phyloP scores from a whole-genome alignment of 306 rosid species.

The Heteromeles arbutifolia region DNA sequence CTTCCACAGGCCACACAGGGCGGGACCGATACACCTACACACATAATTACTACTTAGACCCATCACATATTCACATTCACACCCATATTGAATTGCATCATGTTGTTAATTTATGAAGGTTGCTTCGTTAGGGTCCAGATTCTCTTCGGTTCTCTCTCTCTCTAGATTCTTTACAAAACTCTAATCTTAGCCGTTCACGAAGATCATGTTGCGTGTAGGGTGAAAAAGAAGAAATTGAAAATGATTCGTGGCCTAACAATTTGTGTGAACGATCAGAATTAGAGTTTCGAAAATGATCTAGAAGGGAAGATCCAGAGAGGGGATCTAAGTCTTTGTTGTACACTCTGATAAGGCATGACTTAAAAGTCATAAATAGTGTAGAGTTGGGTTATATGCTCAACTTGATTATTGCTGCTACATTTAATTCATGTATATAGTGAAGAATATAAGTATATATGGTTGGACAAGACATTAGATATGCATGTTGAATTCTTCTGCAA shows the following conservation, averaged over 20 bases:
- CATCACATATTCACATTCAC: not conserved
- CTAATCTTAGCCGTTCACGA: not conserved
- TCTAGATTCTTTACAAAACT: not conserved
- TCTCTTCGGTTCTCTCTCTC: not conserved
- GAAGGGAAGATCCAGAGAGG: not conserved
- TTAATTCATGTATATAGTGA: not conserved
- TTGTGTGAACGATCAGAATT: not conserved
- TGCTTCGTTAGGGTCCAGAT: not conserved
- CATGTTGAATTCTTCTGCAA: not conserved
- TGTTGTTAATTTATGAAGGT: not conserved
- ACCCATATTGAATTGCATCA: not conserved
- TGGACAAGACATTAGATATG: not conserved
- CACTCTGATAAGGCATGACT: not conserved
- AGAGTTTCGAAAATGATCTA: too few species aligned
- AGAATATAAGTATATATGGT: not conserved
- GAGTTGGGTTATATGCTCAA: not conserved
- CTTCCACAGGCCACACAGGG: not conserved
- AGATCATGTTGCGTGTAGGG: not conserved
- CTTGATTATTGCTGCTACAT: not conserved
- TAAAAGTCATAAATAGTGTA: not conserved
- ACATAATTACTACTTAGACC: not conserved
- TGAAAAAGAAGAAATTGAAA: not conserved
- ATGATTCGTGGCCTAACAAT: not conserved
- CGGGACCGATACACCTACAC: not conserved
- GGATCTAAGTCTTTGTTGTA: not conserved